Base-by-base conservation (phyloP, 2,329 filamentous ascomycete species). In the Teratosphaeria viscida region DNA sequence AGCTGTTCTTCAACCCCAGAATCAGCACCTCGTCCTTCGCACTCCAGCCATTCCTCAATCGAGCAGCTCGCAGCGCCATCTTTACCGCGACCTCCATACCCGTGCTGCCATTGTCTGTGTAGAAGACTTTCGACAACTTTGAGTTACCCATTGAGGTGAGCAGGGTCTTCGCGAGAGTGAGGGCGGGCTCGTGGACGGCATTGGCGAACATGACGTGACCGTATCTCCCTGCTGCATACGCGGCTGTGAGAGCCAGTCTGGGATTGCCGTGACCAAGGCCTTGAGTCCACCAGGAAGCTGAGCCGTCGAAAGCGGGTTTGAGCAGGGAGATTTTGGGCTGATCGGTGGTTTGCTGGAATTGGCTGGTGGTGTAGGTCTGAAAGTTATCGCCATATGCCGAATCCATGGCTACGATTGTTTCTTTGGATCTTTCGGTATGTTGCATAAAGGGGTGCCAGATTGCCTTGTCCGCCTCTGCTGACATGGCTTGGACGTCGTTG, bases 381-480 rank as follows among this genome's bases (percentile, higher is more conserved):
- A 94, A 95, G 69, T 84, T 85, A 68, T 92, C 89, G 7, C 86
- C 88, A 60, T 87, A 82, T 0, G 90, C 90, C 0, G 89, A 92
- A 70, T 95, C 90, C 59, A 95, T 91, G 0, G 85, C 81, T 0
- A 85, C 81, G 54, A 95, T 89, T 14, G 84, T 83, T 1, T 83
- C 74, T 5, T 82, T 73, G 0, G 78, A 76, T 64, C 89, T 77
- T 56, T 81, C 78, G 49, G 83, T 83, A 62, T 95, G 90, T 66
- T 95, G 90, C 0, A 89, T 92, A 67, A 95, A 95, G 0, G 90
- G 90, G 66, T 92, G 92, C 90, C 90, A 95, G 43, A 95, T 90
- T 2, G 77, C 78, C 10, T 80, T 70, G 59, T 84, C 77, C 0
- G 90, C 89, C 49, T 81, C 77, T 1, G 74, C 68, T 0, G 84